Base-by-base conservation (phyloP, 2,329 filamentous ascomycete species). In the Ascochyta clinopodiicola region DNA sequence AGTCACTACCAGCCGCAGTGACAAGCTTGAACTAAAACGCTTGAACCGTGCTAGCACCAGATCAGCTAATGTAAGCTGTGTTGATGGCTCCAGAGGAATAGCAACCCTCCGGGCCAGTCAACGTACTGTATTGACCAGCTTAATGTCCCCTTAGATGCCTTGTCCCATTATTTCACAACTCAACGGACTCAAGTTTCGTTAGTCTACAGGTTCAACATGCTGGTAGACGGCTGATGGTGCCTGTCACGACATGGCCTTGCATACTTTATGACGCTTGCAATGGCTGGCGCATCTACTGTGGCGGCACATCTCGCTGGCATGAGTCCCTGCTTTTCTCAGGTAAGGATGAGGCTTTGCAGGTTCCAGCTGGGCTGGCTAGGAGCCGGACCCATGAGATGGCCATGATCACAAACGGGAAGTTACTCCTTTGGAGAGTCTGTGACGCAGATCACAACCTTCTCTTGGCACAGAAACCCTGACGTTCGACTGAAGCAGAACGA, bases 21-120 rank as follows among this genome's bases (percentile, higher is more conserved):
- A 61, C 51, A 31, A 58, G 39, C 59, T 50, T 63, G 48, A 63
- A 52, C 60, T 56, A 67, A 57, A 42, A 64, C 36, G 35, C 40
- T 43, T 43, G 32, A 22, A 32, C 35, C 10, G 17, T 40, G 10
- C 55, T 56, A 55, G 53, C 56, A 47, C 42, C 47, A 42, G 19
- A 43, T 44, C 44, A 42, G 43, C 40, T 43, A 31, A 57, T 45
- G 55, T 59, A 51, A 59, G 45, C 42, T 36, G 38, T 38, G 17
- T 25, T 25, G 34, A 51, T 37, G 35, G 47, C 29, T 40, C 25
- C 36, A 19, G 22, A 17, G 8, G 22, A 37, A 43, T 17, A 54
- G 31, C 36, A 19, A 50, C 40, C 27, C 19, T 15, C 37, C 36
- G 22, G 19, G 31, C 46, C 46, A 56, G 24, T 46, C 31, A 44